Conservation (phyloP, 257 asterid genomes). For the Solanum chmielewskii region DNA sequence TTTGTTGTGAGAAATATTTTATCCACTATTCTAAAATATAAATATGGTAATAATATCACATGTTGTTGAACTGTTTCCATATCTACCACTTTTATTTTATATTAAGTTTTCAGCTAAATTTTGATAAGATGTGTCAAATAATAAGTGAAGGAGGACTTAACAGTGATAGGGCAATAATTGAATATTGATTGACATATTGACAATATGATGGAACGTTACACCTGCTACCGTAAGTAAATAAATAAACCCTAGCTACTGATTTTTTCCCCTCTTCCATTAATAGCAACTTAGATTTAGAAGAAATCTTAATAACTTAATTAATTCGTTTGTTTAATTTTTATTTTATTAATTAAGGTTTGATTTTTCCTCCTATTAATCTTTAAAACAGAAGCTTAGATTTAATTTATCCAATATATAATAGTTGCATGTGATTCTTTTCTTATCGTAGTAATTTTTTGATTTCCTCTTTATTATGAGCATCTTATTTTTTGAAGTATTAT, state of each 20-base stretch:
- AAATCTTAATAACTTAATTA: too few relatives aligned
- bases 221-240: constrained; percentile 9
- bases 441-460: neutral
- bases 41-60: neutral
- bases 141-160: neutral
- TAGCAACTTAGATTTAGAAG: neutral
- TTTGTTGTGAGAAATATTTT: neutral
- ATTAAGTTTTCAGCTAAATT: neutral
- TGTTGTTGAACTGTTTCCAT: neutral
- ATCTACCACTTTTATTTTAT: neutral
- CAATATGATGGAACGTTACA: constrained; percentile 7
- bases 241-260: neutral
- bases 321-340: neutral
- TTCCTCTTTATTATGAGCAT: neutral
- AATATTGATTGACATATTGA: constrained; percentile 4
- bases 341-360: neutral
- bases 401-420: neutral
- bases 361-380: neutral
- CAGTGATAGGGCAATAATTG: neutral
- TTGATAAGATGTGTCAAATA: neutral
- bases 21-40: neutral
- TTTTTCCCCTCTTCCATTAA: neutral
- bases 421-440: neutral
- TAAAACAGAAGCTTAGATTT: neutral
- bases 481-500: neutral